A percentile compares a stretch with the other conserved stretches of the same genome.
These are phyloP conservation scores for Cladorrhinum samala DNA, from an alignment of 495 filamentous ascomycete genomes.

Conservation along the genomic window DNA sequence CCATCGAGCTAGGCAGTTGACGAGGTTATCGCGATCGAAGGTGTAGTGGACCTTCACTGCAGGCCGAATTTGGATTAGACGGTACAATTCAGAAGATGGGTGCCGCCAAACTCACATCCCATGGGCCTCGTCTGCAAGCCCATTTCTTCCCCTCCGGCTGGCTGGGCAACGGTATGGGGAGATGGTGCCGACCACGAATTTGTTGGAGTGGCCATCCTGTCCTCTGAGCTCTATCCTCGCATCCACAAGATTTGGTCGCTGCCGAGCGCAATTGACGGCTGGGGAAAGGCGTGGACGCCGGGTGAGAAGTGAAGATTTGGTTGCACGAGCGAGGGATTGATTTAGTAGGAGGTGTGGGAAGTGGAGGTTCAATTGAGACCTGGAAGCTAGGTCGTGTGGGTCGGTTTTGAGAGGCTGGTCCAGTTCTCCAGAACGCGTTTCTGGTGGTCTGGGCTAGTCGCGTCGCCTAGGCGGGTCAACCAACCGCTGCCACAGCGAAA, in stretches of 20 bases:
- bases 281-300: background rate
- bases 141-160: conserved; percentile 45
- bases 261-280: conserved; percentile 13
- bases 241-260: conserved; percentile 13
- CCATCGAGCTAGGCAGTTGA: conserved; percentile 87
- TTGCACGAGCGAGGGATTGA: conserved; percentile 3
- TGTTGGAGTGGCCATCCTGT: conserved; percentile 21
- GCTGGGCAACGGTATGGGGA: conserved; percentile 22
- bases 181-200: conserved; percentile 23
- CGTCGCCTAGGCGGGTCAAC: conserved; percentile 17
- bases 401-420: conserved; percentile 29
- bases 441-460: conserved; percentile 14
- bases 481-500: background rate
- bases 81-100: background rate
- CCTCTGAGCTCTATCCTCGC: background rate
- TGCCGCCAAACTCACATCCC: conserved; percentile 43
- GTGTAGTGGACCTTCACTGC: conserved; percentile 95
- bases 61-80: conserved; percentile 20
- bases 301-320: background rate
- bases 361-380: conserved; percentile 10
- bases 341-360: conserved; percentile 1
- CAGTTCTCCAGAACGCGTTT: conserved; percentile 26
- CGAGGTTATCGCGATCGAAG: conserved; percentile 84
- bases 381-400: conserved; percentile 10
- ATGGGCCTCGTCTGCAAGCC: conserved; percentile 44